A percentile compares a stretch with the other conserved stretches of the same genome.
Evolutionary conservation across 2,329 filamentous ascomycete species (phyloP).

Genomic region (Fusarium sp.): DNA sequence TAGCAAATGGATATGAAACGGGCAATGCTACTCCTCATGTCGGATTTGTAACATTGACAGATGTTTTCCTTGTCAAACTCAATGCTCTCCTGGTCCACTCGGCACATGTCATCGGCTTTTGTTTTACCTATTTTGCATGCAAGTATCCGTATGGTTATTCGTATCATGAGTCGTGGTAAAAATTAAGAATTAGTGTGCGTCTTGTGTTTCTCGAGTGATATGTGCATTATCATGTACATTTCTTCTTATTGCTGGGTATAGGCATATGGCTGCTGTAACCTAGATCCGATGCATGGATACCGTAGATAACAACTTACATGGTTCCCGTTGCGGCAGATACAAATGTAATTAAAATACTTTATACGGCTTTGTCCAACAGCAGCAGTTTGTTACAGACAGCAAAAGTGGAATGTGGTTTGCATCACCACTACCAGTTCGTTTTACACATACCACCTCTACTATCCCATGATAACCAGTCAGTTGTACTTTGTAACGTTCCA

Average conservation of each 20-base stretch:
- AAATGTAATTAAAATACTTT: background rate
- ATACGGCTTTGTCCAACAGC: background rate
- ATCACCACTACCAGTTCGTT: background rate
- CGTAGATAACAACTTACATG: background rate
- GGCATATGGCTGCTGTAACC: slow-evolving; percentile 19
- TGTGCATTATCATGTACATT: slow-evolving; percentile 24
- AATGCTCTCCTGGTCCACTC: background rate
- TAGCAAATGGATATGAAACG: slow-evolving; percentile 20
- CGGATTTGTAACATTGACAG: slow-evolving; percentile 11
- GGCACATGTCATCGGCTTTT: slow-evolving; percentile 5
- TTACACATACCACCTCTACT: no score
- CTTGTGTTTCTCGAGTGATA: slow-evolving; percentile 5
- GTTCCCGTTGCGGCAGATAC: no score
- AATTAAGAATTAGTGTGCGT: background rate
- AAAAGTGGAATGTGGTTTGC: background rate
- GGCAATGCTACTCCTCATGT: background rate
- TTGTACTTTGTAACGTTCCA: no score
- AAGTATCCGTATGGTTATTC: background rate
- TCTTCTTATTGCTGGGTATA: slow-evolving; percentile 2
- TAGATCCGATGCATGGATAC: slow-evolving; percentile 3
- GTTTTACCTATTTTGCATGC: background rate
- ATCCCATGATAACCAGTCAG: background rate
- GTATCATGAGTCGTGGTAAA: background rate
- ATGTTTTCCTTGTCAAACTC: background rate
- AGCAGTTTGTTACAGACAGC: background rate